Evolutionary conservation across 192 early-diverging fungal species (phyloP), one percentile per base, ranked within the genome.

Genomic region (Umbelopsis sp.): DNA sequence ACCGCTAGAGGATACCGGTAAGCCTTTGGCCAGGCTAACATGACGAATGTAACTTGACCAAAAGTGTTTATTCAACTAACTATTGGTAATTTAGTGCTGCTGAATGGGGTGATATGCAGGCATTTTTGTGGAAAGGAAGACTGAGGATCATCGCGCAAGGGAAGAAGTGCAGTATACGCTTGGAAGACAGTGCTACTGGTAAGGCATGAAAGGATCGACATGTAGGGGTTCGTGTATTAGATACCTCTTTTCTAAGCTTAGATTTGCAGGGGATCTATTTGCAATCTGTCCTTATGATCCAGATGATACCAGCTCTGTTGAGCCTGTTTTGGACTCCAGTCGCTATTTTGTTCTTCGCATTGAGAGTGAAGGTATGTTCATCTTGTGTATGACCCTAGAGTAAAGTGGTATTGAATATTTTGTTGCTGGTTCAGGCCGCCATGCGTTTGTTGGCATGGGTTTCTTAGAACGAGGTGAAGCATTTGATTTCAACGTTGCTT

Each of bases 401-500:
- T 3, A 3, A 2, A 34, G 14, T 9, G 7, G 8, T 8, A 45
- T 26, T 17, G 17, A 22, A 21, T 12, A 24, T 16, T 36, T 56
- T 26, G 43, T 3, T 22, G n/a, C 14, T 12, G 49, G 8, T 68
- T 68, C 50, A 87, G 89, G 91, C 17, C 82, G 93, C 16, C 91
- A 94, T 75, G 93, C 93, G 21, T 95, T 90, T 75, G 82, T 96
- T 67, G 95, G 95, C 12, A 79, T 96, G 59, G 95, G 95, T 12
- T 96, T 96, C 74, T 77, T 84, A 45, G 95, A 96, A 75, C 84
- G 95, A 16, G 85, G 84, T 34, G 82, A 86, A 70, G 90, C 95
- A 3, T 96, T 96, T 82, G 95, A 96, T 76, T 95, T 95, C 68
- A 95, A 96, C 72, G 95, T 96, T 4, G 89, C 93, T 1, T 77